Evolutionary conservation across 139 green algal genomes (phyloP).

Genomic region (Zygnema circumcarinatum): DNA sequence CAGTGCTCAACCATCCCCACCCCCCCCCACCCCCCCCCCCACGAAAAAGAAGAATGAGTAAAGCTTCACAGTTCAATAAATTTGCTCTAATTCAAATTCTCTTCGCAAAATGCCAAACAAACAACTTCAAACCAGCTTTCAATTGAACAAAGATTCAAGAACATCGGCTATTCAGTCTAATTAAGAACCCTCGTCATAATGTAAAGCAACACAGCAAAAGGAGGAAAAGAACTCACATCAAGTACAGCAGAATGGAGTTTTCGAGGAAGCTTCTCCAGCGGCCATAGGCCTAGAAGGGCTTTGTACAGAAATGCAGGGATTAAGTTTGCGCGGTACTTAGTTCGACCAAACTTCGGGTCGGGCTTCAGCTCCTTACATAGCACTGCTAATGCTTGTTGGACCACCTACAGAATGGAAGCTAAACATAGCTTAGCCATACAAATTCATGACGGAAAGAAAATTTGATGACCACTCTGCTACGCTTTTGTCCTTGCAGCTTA

Average conservation of each 20-base stretch:
- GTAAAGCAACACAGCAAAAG: conserved; percentile 14
- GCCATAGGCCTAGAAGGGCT: neutral
- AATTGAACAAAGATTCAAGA: too few relatives aligned
- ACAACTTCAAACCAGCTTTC: too few relatives aligned
- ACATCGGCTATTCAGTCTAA: too few relatives aligned
- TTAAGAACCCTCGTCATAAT: too few relatives aligned
- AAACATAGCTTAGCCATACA: too few relatives aligned
- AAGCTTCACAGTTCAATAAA: too few relatives aligned
- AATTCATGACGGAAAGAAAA: too few relatives aligned
- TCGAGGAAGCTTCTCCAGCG: neutral
- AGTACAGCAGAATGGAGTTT: neutral
- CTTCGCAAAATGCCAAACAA: too few relatives aligned
- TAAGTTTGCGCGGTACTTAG: conserved; percentile 23
- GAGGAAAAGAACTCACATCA: conserved; percentile 4
- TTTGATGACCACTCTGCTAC: too few relatives aligned
- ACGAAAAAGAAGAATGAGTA: too few relatives aligned
- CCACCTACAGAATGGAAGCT: conserved; percentile 12
- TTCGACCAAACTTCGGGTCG: neutral
- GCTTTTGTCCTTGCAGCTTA: too few relatives aligned
- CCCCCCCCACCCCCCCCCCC: neutral
- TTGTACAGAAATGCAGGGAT: conserved; percentile 51
- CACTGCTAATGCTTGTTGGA: conserved; percentile 18
- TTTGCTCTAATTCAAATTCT: too few relatives aligned
- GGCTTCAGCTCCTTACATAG: conserved; percentile 21
- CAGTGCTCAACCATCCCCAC: neutral